These are phyloP conservation scores for Fusarium mundagurra DNA, from an alignment of 2,329 filamentous ascomycete species.

Conservation along the genomic window DNA sequence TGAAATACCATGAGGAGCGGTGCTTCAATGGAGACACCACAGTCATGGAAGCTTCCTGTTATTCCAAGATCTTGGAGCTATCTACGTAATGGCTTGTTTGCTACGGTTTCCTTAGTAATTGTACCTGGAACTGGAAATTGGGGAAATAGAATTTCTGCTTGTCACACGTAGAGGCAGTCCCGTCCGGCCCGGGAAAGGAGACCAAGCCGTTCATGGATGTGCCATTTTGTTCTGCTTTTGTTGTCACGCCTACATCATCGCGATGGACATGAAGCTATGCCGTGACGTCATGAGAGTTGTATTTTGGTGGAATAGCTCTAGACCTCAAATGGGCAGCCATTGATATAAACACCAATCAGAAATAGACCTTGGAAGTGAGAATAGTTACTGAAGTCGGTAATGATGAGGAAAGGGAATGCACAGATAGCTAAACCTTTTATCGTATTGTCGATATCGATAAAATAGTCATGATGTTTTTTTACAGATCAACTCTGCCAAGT, in stretches of 20 bases:
- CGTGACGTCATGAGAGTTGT: constrained; percentile 41
- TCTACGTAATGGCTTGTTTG: constrained; percentile 33
- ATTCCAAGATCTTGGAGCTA: constrained; percentile 27
- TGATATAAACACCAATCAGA: neutral
- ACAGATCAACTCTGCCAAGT: neutral
- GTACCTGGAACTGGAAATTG: neutral
- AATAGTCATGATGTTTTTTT: neutral
- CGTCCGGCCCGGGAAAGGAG: neutral
- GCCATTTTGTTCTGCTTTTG: neutral
- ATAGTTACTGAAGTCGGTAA: neutral
- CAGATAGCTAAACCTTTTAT: neutral
- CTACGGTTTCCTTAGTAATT: neutral
- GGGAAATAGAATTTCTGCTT: constrained; percentile 20
- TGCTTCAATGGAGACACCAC: constrained; percentile 10
- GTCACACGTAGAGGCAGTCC: constrained; percentile 4
- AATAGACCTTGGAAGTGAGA: neutral
- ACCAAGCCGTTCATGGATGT: constrained; percentile 4
- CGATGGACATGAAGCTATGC: constrained; percentile 22
- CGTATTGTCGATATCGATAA: neutral
- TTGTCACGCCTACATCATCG: constrained; percentile 42
- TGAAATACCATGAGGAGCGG: constrained; percentile 11
- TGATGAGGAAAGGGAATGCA: neutral
- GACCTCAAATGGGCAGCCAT: neutral
- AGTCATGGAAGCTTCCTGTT: constrained; percentile 19
- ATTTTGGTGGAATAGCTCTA: constrained; percentile 8